phyloP scores from a whole-genome alignment of 2,329 filamentous ascomycete genomes.

The Arthrobotrys musiformis region DNA sequence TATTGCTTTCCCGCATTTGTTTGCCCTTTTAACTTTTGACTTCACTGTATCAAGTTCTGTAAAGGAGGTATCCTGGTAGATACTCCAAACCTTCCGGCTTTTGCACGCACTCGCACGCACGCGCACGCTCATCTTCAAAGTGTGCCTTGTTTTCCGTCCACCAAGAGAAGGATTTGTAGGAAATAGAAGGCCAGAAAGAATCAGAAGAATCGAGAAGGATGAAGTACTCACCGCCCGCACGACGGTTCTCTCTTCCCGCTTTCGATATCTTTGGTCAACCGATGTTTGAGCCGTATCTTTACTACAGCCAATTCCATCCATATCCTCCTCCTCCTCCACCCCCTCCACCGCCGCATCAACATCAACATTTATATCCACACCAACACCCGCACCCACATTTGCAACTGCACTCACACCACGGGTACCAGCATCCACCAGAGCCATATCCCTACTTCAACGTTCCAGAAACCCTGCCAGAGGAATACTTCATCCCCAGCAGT shows the following conservation, averaged over 20 bases:
- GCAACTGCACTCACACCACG: background rate
- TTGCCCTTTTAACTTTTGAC: too few relatives aligned
- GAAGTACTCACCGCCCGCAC: slow-evolving; percentile 9
- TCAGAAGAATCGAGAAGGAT: background rate
- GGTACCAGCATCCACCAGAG: slow-evolving; percentile 10
- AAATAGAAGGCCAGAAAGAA: background rate
- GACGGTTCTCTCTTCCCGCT: slow-evolving; percentile 31
- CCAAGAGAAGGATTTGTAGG: background rate
- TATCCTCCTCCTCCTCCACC: slow-evolving; percentile 1
- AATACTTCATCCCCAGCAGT: slow-evolving; percentile 12
- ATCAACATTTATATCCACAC: background rate
- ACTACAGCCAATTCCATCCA: slow-evolving; percentile 20
- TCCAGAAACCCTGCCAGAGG: slow-evolving; percentile 34
- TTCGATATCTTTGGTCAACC: slow-evolving; percentile 33
- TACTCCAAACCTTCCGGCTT: background rate
- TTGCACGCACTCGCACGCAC: too few relatives aligned
- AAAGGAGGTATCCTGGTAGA: slow-evolving; percentile 5
- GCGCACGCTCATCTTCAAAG: too few relatives aligned
- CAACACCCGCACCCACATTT: background rate
- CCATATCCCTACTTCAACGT: slow-evolving; percentile 23
- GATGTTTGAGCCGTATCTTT: slow-evolving; percentile 27
- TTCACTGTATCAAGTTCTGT: background rate
- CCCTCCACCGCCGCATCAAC: background rate
- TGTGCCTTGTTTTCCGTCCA: too few relatives aligned
- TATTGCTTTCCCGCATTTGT: too few relatives aligned